phyloP scores from a whole-genome alignment of 2,329 filamentous ascomycete genomes.

The Hymenoscyphus linearis region DNA sequence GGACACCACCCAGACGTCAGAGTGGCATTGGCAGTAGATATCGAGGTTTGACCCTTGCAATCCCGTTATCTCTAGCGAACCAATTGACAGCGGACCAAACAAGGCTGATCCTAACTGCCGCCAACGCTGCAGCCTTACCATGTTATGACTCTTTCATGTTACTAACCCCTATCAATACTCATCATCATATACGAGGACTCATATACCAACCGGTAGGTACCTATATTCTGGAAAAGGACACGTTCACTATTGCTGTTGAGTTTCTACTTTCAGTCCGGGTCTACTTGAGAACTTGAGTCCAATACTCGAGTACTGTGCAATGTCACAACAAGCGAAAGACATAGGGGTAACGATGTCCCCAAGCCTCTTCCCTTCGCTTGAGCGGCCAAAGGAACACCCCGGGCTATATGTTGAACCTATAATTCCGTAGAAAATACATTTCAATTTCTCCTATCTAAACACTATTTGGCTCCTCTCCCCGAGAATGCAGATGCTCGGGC shows the following conservation, averaged over 20 bases:
- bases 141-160: background rate
- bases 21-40: conserved; percentile 2
- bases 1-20: background rate
- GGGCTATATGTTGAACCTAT: background rate
- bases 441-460: background rate
- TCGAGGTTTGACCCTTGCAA: conserved; percentile 1
- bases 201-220: no score
- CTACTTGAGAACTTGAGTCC: background rate
- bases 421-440: background rate
- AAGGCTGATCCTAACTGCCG: conserved; percentile 6
- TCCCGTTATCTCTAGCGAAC: conserved; percentile 3
- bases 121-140: conserved; percentile 5
- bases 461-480: conserved; percentile 50
- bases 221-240: background rate
- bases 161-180: background rate
- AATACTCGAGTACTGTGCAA: background rate
- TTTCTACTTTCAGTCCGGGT: background rate
- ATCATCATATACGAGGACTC: background rate
- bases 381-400: background rate
- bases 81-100: background rate
- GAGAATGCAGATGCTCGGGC: conserved; percentile 47
- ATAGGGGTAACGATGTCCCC: background rate
- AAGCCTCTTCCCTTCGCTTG: background rate
- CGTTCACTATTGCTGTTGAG: background rate
- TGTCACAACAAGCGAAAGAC: background rate